These are phyloP conservation scores for Mycena chlorophos DNA, from an alignment of 768 basidiomycete genomes.

Conservation along the genomic window DNA sequence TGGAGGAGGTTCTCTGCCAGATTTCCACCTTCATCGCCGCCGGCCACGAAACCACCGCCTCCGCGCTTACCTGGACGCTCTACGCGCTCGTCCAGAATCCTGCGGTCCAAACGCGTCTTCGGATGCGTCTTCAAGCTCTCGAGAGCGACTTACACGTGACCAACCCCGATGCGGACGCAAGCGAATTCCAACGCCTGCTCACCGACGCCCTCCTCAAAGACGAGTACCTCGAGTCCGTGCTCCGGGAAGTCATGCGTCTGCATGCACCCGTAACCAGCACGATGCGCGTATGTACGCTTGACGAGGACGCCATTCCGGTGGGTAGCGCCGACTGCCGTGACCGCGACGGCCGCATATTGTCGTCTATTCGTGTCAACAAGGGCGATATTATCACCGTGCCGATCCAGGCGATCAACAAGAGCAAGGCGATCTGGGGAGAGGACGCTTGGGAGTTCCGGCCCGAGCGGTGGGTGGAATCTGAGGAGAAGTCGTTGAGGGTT, in stretches of 20 bases:
- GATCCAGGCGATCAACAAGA: constrained; percentile 60
- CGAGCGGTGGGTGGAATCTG: constrained; percentile 48
- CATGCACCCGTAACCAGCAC: constrained; percentile 60
- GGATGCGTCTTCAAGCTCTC: constrained; percentile 41
- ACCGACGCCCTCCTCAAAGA: constrained; percentile 39
- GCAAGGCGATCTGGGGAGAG: constrained; percentile 56
- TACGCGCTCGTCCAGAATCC: constrained; percentile 51
- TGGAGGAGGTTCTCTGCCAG: constrained; percentile 59
- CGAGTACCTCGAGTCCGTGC: constrained; percentile 60
- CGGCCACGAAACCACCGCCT: constrained; percentile 64
- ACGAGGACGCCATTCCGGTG: constrained; percentile 56
- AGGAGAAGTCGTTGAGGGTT: constrained; percentile 28
- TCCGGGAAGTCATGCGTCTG: constrained; percentile 57
- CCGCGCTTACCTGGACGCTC: constrained; percentile 62
- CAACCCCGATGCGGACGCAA: constrained; percentile 16
- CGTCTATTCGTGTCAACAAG: constrained; percentile 40
- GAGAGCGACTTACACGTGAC: constrained; percentile 21
- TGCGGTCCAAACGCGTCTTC: constrained; percentile 46
- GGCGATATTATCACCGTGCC: constrained; percentile 62
- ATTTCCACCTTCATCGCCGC: constrained; percentile 65
- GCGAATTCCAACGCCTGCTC: constrained; percentile 17
- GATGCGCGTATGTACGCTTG: constrained; percentile 51
- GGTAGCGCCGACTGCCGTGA: constrained; percentile 26
- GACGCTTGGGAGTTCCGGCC: constrained; percentile 67
- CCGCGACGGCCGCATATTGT: constrained; percentile 30